Percentiles rank a stretch among this genome's conserved stretches.
phyloP scores from a whole-genome alignment of 768 basidiomycete genomes.

The Termitomyces sp. region DNA sequence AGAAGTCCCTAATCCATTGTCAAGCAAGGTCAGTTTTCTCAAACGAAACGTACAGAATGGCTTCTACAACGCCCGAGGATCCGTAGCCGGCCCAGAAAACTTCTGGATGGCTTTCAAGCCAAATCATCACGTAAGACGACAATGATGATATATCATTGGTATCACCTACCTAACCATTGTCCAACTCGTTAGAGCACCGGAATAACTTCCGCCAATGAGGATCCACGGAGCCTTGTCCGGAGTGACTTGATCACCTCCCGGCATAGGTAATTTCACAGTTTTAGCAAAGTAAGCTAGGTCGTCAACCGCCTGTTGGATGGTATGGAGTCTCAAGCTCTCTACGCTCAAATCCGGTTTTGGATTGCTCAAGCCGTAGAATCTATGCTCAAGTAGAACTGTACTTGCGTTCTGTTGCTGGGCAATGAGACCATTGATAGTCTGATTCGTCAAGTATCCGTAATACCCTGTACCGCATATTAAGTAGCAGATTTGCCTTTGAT shows the following conservation, averaged over 20 bases:
- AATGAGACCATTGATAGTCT: slow-evolving; percentile 56
- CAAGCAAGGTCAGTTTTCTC: background rate
- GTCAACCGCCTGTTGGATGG: slow-evolving; percentile 70
- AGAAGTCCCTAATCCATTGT: slow-evolving; percentile 37
- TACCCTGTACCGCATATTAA: slow-evolving; percentile 25
- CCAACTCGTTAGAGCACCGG: slow-evolving; percentile 51
- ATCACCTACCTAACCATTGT: slow-evolving; percentile 58
- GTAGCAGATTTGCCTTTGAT: background rate
- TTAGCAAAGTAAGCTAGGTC: slow-evolving; percentile 67
- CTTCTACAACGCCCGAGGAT: slow-evolving; percentile 61
- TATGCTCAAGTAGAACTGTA: slow-evolving; percentile 61
- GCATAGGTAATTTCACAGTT: slow-evolving; percentile 62
- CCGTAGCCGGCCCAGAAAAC: slow-evolving; percentile 63
- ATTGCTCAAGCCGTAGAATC: slow-evolving; percentile 75
- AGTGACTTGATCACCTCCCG: slow-evolving; percentile 54
- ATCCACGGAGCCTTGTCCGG: slow-evolving; percentile 50
- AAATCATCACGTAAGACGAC: background rate
- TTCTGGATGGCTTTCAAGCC: slow-evolving; percentile 43
- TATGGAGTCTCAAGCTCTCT: slow-evolving; percentile 52
- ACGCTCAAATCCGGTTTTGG: slow-evolving; percentile 56
- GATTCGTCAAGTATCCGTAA: slow-evolving; percentile 56
- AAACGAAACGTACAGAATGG: slow-evolving; percentile 36
- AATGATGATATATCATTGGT: background rate
- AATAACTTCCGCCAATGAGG: slow-evolving; percentile 45
- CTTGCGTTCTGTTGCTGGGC: slow-evolving; percentile 61